Conservation (phyloP, 2,329 filamentous ascomycete genomes). For the Colletotrichum graminicola region DNA sequence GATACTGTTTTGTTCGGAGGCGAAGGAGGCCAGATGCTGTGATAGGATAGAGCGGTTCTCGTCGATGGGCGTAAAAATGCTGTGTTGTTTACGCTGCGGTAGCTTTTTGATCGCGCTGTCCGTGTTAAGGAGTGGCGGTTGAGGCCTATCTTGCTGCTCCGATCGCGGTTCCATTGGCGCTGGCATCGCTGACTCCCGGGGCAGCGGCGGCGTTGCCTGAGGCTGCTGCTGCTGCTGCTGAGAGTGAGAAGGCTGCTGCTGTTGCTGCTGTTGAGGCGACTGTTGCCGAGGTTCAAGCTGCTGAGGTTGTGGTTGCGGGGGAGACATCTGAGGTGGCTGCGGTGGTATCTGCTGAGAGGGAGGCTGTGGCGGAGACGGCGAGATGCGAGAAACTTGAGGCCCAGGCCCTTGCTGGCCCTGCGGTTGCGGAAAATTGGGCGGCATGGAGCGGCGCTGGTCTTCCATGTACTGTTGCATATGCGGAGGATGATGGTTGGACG, state of each 20-base stretch:
- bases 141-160: slow-evolving; percentile 62
- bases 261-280: slow-evolving; percentile 55
- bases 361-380: slow-evolving; percentile 71
- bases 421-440: slow-evolving; percentile 69
- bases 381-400: slow-evolving; percentile 60
- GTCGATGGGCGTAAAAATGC: slow-evolving; percentile 98
- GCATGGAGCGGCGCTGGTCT: slow-evolving; percentile 80
- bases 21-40: slow-evolving; percentile 81
- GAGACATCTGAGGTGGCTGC: slow-evolving; percentile 64
- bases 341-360: slow-evolving; percentile 64
- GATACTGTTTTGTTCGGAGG: slow-evolving; percentile 60
- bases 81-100: slow-evolving; percentile 84
- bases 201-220: slow-evolving; percentile 55
- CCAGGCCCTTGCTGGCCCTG: slow-evolving; percentile 65
- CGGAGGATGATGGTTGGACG: slow-evolving; percentile 43
- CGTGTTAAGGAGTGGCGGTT: slow-evolving; percentile 63
- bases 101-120: slow-evolving; percentile 69
- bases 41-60: slow-evolving; percentile 90
- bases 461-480: slow-evolving; percentile 79
- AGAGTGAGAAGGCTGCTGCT: slow-evolving; percentile 53
- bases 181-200: slow-evolving; percentile 64
- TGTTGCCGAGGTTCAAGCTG: slow-evolving; percentile 50
- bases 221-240: slow-evolving; percentile 53
- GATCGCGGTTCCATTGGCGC: slow-evolving; percentile 61
- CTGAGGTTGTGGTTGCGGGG: slow-evolving; percentile 64